Conservation (phyloP, 1,284 basidiomycete species). For the Pseudozyma pruni region DNA sequence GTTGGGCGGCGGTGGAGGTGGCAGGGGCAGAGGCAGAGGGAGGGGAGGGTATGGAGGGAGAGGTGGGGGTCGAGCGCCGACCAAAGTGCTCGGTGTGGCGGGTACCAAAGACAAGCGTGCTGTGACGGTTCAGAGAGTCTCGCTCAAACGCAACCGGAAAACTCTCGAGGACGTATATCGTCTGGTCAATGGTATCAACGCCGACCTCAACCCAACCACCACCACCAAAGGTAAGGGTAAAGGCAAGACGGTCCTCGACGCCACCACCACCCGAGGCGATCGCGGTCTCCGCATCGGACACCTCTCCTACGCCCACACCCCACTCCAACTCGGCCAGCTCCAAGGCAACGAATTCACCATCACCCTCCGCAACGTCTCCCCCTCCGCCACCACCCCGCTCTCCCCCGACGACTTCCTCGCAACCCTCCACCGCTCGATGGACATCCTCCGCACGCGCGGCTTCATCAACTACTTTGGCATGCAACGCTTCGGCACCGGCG, state of each 20-base stretch:
- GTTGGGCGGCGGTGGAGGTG: conserved; percentile 38
- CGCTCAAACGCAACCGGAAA: conserved; percentile 80
- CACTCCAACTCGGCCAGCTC: conserved; percentile 90
- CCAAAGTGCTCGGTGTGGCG: conserved; percentile 80
- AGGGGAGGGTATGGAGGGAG: conserved; percentile 26
- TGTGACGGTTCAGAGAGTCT: conserved; percentile 91
- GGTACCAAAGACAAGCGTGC: conserved; percentile 99
- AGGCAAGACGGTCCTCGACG: conserved; percentile 38
- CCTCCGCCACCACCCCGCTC: conserved; percentile 13
- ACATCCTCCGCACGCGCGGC: conserved; percentile 82
- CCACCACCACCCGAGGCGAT: conserved; percentile 39
- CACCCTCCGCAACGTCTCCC: conserved; percentile 79
- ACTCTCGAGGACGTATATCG: conserved; percentile 83
- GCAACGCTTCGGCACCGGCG: conserved; percentile 98
- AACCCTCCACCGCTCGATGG: conserved; percentile 79
- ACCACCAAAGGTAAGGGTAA: conserved; percentile 26
- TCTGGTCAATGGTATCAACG: conserved; percentile 71
- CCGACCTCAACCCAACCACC: conserved; percentile 47
- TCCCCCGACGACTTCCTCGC: conserved; percentile 5
- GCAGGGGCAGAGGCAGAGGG: conserved; percentile 32
- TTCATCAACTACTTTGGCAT: conserved; percentile 99
- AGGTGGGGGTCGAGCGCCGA: conserved; percentile 30
- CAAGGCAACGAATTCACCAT: conserved; percentile 96
- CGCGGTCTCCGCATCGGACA: conserved; percentile 88
- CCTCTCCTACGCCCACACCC: conserved; percentile 81